Evolutionary conservation across 208 protist species (phyloP), one percentile per base, ranked within the genome.

Genomic region (Acanthamoeba lenticulata): DNA sequence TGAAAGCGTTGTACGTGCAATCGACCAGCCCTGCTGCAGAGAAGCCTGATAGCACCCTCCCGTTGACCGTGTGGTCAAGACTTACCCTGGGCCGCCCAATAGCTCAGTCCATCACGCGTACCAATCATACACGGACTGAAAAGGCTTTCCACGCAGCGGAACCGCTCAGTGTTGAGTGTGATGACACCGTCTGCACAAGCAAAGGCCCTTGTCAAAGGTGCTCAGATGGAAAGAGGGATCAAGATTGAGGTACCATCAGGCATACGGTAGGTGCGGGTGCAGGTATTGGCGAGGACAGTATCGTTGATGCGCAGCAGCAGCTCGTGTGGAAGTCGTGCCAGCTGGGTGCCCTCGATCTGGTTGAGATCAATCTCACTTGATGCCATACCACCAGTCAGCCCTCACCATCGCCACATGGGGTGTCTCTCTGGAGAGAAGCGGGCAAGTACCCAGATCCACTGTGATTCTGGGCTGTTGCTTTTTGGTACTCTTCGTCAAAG

Each of bases 41-140:
- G 47, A 19, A 19, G 21, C 15, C 21, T 55, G 47, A 19, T 49
- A 15, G 9, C 45, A 15, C 45, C 5, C 45, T 49, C 9, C 45
- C 9, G 5, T 19, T 15, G 45, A 15, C 15, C 15, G 97, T 94
- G 96, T 97, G 44, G 77, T 36, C 21, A 11, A n/a, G 11, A 36
- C 6, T 77, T 2, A 7, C 15, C 36, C 24, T 91, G 77, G 67
- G 98, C 97, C n/a, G n/a, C n/a, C n/a, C n/a, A n/a, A n/a, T n/a
- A n/a, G n/a, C n/a, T n/a, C n/a, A n/a, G n/a, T n/a, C n/a, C n/a
- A n/a, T n/a, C n/a, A n/a, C n/a, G n/a, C n/a, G n/a, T 92, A 0
- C 92, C 19, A 7, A 97, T 79, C 17, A 99, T 94, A 27, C 85
- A 94, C 21, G 98, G 98, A 62, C 98, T 81, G 96, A 99, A 99